Percentiles rank a stretch among this genome's conserved stretches.
phyloP scores from a whole-genome alignment of 2,329 filamentous ascomycete genomes.

The Aspergillus quadrilineatus region DNA sequence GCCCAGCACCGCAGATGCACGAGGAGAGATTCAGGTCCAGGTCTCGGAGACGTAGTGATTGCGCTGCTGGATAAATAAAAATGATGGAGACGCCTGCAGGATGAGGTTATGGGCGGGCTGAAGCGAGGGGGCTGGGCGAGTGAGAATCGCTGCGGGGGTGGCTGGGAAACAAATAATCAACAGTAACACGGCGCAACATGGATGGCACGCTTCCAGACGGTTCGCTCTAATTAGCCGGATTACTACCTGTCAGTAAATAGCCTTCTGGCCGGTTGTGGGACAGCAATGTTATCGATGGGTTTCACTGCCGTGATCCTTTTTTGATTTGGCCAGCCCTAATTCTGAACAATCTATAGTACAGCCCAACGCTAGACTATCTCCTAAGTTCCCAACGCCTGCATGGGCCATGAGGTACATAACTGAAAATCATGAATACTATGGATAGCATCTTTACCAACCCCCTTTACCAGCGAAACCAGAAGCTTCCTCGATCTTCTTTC shows the following conservation, averaged over 20 bases:
- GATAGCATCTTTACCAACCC: constrained; percentile 28
- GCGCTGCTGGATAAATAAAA: constrained; percentile 13
- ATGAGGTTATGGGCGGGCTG: constrained; percentile 7
- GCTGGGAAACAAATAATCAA: constrained; percentile 26
- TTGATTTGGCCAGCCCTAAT: constrained; percentile 9
- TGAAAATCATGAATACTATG: background rate
- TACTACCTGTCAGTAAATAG: background rate
- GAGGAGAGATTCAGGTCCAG: constrained; percentile 1
- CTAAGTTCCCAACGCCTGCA: background rate
- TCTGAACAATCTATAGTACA: constrained; percentile 4
- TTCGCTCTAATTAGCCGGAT: background rate
- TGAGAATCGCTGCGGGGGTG: constrained; percentile 26
- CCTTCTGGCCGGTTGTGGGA: background rate
- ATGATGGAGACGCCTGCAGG: constrained; percentile 11
- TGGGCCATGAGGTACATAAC: background rate
- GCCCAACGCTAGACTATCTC: background rate
- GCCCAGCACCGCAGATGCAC: constrained; percentile 2
- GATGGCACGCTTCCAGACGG: background rate
- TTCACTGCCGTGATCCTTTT: background rate
- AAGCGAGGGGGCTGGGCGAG: constrained; percentile 34
- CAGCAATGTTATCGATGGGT: background rate
- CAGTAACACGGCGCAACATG: constrained; percentile 8
- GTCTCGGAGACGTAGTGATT: constrained; percentile 2
- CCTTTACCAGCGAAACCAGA: constrained; percentile 39
- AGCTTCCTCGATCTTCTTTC: constrained; percentile 50